Evolutionary conservation across 1,284 basidiomycete genomes (phyloP).

Genomic region (Earliella scabrosa): DNA sequence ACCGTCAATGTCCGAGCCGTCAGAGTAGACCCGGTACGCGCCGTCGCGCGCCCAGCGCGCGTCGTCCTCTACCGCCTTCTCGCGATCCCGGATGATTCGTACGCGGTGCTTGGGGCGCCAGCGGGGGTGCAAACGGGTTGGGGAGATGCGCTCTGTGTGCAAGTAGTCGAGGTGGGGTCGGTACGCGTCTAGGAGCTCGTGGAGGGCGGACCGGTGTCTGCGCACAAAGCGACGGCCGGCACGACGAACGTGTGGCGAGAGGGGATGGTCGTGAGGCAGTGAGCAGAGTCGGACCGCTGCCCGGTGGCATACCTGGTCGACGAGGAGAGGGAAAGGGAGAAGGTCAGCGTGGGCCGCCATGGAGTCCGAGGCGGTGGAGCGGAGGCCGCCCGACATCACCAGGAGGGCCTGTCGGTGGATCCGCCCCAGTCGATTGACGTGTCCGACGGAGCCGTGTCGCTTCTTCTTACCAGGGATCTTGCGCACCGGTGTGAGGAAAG

Average conservation of each 20-base stretch:
- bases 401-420: conserved; percentile 39
- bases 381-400: conserved; percentile 38
- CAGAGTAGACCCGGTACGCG: conserved; percentile 14
- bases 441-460: no score
- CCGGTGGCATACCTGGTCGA: conserved; percentile 31
- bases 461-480: conserved; percentile 4
- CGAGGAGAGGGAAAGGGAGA: conserved; percentile 32
- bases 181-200: conserved; percentile 26
- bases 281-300: conserved; percentile 36
- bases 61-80: not conserved
- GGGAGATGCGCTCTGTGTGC: conserved; percentile 18
- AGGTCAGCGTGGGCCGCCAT: conserved; percentile 38
- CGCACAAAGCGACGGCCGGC: conserved; percentile 16
- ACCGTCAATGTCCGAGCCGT: conserved; percentile 20
- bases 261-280: conserved; percentile 38
- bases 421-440: conserved; percentile 24
- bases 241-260: conserved; percentile 17
- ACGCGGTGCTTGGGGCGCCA: not conserved
- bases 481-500: conserved; percentile 36
- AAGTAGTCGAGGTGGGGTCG: not conserved
- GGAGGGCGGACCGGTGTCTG: conserved; percentile 21
- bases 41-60: not conserved
- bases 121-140: conserved; percentile 9
- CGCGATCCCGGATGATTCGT: not conserved
- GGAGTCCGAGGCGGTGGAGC: conserved; percentile 36